Evolutionary conservation across 176 grass and related monocot species (phyloP).

Genomic region (Panicum miliaceum): DNA sequence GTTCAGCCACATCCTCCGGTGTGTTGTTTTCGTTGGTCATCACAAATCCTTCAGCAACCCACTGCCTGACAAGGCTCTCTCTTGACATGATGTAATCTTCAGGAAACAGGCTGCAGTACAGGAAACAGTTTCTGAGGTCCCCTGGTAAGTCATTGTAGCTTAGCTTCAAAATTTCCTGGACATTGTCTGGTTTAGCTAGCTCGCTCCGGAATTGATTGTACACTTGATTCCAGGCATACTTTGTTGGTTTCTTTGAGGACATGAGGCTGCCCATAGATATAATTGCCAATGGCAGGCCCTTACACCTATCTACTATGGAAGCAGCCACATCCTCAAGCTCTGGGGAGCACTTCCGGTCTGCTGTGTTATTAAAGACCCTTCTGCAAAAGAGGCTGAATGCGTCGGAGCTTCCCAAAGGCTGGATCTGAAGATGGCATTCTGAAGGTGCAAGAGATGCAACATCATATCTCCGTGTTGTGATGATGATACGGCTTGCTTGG

Average conservation of each 20-base stretch:
- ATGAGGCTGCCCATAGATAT: constrained; percentile 32
- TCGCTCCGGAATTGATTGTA: not conserved
- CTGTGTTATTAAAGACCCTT: not conserved
- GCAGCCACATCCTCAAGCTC: not conserved
- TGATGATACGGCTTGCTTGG: not conserved
- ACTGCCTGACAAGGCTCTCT: constrained; percentile 57
- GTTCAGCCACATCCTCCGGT: constrained; percentile 61
- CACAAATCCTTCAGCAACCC: constrained; percentile 64
- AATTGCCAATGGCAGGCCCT: constrained; percentile 10
- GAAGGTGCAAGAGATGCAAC: constrained; percentile 19
- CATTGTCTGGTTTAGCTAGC: constrained; percentile 2
- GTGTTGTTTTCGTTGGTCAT: constrained; percentile 20
- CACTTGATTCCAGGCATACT: constrained; percentile 24
- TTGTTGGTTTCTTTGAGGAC: not conserved
- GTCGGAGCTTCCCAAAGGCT: not conserved
- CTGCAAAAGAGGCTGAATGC: not conserved
- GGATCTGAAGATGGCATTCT: not conserved
- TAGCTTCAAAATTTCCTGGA: constrained; percentile 15
- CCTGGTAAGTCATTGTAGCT: constrained; percentile 25
- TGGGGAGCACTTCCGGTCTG: not conserved
- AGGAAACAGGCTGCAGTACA: constrained; percentile 59
- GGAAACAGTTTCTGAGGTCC: constrained; percentile 54
- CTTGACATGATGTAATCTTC: constrained; percentile 50
- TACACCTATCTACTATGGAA: not conserved
- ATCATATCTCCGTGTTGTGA: not conserved